Conservation (phyloP, 768 basidiomycete genomes). For the Tricholomella constricta region DNA sequence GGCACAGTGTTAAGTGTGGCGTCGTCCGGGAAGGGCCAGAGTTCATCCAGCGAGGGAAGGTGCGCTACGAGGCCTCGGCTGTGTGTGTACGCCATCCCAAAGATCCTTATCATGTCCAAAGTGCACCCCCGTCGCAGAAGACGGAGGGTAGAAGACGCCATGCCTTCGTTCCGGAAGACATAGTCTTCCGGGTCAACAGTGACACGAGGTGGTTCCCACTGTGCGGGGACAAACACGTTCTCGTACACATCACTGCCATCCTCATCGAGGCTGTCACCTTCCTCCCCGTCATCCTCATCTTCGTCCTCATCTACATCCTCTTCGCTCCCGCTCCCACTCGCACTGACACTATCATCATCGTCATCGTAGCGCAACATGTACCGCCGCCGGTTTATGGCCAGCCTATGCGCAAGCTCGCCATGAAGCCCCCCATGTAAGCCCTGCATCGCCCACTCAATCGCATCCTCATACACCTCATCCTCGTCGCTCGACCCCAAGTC, state of each 20-base stretch:
- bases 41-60: slow-evolving; percentile 37
- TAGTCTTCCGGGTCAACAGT: slow-evolving; percentile 23
- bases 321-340: not conserved
- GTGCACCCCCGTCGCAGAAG: slow-evolving; percentile 64
- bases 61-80: slow-evolving; percentile 53
- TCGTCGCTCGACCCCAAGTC: slow-evolving; percentile 25
- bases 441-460: slow-evolving; percentile 30
- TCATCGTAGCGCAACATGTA: not conserved
- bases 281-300: slow-evolving; percentile 29
- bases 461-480: slow-evolving; percentile 25
- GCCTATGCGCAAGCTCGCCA: slow-evolving; percentile 2
- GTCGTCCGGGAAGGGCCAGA: slow-evolving; percentile 24
- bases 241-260: slow-evolving; percentile 17
- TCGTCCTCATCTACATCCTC: slow-evolving; percentile 17
- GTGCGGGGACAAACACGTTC: slow-evolving; percentile 41
- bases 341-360: slow-evolving; percentile 1
- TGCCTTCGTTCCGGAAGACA: slow-evolving; percentile 28
- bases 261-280: slow-evolving; percentile 13
- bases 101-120: slow-evolving; percentile 56
- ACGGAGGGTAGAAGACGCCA: slow-evolving; percentile 21
- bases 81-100: slow-evolving; percentile 57
- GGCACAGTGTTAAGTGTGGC: slow-evolving; percentile 22
- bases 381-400: not conserved
- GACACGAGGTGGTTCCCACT: slow-evolving; percentile 61
- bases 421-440: slow-evolving; percentile 6